phyloP scores from a whole-genome alignment of 2,329 filamentous ascomycete species.

The Grosmannia huntii region DNA sequence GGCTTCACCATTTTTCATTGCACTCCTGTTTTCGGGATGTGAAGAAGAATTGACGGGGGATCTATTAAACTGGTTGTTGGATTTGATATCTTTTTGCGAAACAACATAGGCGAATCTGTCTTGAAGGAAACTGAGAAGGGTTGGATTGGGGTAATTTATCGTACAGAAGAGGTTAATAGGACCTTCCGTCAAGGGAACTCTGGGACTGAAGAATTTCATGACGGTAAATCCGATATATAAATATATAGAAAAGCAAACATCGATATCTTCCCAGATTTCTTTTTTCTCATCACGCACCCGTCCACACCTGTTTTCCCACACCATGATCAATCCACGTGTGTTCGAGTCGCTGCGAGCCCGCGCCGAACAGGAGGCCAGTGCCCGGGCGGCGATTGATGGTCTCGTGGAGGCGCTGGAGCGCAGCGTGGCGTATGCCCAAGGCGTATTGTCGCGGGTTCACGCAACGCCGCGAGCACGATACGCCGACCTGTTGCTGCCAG shows the following conservation, averaged over 20 bases:
- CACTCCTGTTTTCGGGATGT: conserved; percentile 32
- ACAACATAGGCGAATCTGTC: no score
- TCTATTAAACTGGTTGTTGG: not conserved
- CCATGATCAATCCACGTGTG: conserved; percentile 65
- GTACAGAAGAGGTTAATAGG: no score
- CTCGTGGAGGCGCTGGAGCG: conserved; percentile 75
- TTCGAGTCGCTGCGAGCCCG: conserved; percentile 80
- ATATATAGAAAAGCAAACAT: no score
- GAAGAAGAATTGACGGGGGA: conserved; percentile 35
- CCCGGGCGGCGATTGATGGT: conserved; percentile 72
- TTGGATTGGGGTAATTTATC: no score
- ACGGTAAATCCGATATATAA: no score
- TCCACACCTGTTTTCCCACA: conserved; percentile 12
- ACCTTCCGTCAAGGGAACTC: no score
- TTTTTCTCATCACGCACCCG: not conserved
- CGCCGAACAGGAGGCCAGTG: conserved; percentile 73
- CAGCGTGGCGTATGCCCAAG: conserved; percentile 68
- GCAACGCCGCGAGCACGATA: conserved; percentile 57
- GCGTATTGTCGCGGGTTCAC: conserved; percentile 77
- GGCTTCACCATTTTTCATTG: conserved; percentile 43
- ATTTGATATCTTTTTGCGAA: no score
- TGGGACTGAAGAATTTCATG: no score
- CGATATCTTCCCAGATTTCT: no score
- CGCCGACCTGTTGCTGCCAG: conserved; percentile 40
- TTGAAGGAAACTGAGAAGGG: no score